Evolutionary conservation across 2,329 filamentous ascomycete species (phyloP), one percentile per base, ranked within the genome.

Genomic region (Cladosporium sp.): DNA sequence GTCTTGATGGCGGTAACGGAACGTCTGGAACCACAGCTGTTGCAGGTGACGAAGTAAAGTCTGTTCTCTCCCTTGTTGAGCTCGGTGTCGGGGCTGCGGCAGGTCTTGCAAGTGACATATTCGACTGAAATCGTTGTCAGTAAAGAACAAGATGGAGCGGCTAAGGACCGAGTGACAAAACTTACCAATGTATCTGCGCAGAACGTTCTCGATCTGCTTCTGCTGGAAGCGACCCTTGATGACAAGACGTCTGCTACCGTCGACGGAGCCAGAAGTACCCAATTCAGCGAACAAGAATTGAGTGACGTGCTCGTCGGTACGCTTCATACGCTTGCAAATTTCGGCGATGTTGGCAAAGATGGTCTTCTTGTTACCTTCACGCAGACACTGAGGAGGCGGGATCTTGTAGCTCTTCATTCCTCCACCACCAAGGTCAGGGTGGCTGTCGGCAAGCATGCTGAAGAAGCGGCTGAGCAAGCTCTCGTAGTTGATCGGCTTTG

Each of bases 201-300:
- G 74, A 47, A 97, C 90, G 73, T 94, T 95, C 78, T 98, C 93
- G 67, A 97, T 91, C 78, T 97, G 92, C 77, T 96, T 96, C 77
- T 97, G 92, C 73, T 97, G 92, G 86, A 98, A 98, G 67, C 93
- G 88, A 78, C 93, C 93, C 80, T 95, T 96, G 81, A 98, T 98
- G 67, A 98, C 91, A 64, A 98, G 74, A 67, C 92, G 85, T 72
- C 90, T 84, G 73, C 82, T 88, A 62, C 92, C 93, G 74, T 96
- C 93, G 50, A 95, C 90, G 68, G 88, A 94, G 70, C 93, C 93
- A 67, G 83, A 94, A 59, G 93, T 98, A 78, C 93, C 93, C 83
- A 98, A 81, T 73, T 98, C 93, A 59, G 93, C 91, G 73, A 98
- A 96, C 70, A 98, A 75, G 77, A 96, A 97, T 63, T 92, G 86